Conservation (phyloP, 164 flowering plant genomes). For the Tetrastigma voinierianum region DNA sequence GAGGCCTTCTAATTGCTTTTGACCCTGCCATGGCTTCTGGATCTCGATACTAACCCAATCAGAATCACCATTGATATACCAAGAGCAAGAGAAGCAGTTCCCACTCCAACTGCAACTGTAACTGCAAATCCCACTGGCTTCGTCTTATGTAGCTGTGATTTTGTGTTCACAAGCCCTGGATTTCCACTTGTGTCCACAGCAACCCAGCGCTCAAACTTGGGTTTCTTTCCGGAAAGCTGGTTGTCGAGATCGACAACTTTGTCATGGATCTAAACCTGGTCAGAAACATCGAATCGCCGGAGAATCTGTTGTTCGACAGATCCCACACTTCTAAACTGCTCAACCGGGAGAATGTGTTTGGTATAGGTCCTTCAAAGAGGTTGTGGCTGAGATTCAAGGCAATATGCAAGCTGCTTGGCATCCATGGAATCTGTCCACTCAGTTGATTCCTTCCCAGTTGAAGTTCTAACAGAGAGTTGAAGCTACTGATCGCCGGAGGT, state of each 20-base stretch:
- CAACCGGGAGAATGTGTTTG: slow-evolving; percentile 30
- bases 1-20: slow-evolving; percentile 20
- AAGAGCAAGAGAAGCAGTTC: slow-evolving; percentile 26
- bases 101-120: slow-evolving; percentile 23
- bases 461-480: slow-evolving; percentile 45
- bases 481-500: slow-evolving; percentile 31
- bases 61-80: slow-evolving; percentile 15
- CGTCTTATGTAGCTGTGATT: slow-evolving; percentile 20
- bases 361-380: slow-evolving; percentile 54
- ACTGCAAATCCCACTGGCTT: slow-evolving; percentile 21
- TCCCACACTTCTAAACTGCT: slow-evolving; percentile 51
- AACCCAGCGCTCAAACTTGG: slow-evolving; percentile 26
- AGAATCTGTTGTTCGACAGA: slow-evolving; percentile 60
- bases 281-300: slow-evolving; percentile 49
- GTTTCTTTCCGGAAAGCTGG: slow-evolving; percentile 52
- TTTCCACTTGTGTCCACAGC: slow-evolving; percentile 34
- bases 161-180: slow-evolving; percentile 3
- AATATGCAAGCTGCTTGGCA: slow-evolving; percentile 61
- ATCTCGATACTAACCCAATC: slow-evolving; percentile 23
- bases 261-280: slow-evolving; percentile 29
- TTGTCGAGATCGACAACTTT: slow-evolving; percentile 49
- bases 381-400: slow-evolving; percentile 71
- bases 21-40: slow-evolving; percentile 36
- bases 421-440: slow-evolving; percentile 44
- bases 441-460: slow-evolving; percentile 52